phyloP scores from a whole-genome alignment of 169 alveolate genomes.

The Eimeria acervulina region DNA sequence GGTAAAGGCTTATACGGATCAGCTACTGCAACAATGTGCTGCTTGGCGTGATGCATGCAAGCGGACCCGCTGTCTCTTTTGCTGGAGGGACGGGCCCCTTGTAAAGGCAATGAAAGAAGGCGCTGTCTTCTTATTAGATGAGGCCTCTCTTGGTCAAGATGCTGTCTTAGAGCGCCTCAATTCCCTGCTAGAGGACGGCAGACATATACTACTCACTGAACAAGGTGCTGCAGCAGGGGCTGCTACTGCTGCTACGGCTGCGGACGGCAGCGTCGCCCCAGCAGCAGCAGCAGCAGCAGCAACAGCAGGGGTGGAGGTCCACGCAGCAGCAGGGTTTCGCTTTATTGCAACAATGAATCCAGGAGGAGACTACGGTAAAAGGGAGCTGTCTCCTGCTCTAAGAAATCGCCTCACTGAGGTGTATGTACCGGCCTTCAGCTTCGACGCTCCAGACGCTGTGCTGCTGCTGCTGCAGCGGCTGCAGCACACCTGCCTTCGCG shows the following conservation, averaged over 20 bases:
- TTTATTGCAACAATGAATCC: slow-evolving; percentile 99
- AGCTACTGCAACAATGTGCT: slow-evolving; percentile 81
- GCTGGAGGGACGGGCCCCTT: slow-evolving; percentile 99
- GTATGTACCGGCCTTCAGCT: slow-evolving; percentile 91
- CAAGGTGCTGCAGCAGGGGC: slow-evolving; percentile 85
- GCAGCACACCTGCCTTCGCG: slow-evolving; percentile 41
- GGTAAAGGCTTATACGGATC: slow-evolving; percentile 97
- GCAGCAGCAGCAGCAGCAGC: slow-evolving; percentile 4
- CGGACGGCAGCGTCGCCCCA: not conserved
- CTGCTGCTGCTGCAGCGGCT: slow-evolving; percentile 79
- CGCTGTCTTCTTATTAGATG: slow-evolving; percentile 97
- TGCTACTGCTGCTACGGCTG: slow-evolving; percentile 1
- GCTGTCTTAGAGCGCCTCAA: slow-evolving; percentile 99
- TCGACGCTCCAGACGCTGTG: slow-evolving; percentile 78
- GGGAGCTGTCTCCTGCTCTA: slow-evolving; percentile 99
- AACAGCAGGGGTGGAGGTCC: slow-evolving; percentile 69
- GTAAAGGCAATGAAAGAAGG: slow-evolving; percentile 98
- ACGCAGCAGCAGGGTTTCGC: slow-evolving; percentile 95
- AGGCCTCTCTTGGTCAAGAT: slow-evolving; percentile 99
- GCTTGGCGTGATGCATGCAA: slow-evolving; percentile 56
- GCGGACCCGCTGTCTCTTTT: slow-evolving; percentile 92
- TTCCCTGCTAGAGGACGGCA: slow-evolving; percentile 97
- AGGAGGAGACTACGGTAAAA: slow-evolving; percentile 99
- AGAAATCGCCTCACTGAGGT: slow-evolving; percentile 99
- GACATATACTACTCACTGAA: slow-evolving; percentile 86